Conservation (phyloP, 1,139 yeast species). For the Yamadazyma sp. region DNA sequence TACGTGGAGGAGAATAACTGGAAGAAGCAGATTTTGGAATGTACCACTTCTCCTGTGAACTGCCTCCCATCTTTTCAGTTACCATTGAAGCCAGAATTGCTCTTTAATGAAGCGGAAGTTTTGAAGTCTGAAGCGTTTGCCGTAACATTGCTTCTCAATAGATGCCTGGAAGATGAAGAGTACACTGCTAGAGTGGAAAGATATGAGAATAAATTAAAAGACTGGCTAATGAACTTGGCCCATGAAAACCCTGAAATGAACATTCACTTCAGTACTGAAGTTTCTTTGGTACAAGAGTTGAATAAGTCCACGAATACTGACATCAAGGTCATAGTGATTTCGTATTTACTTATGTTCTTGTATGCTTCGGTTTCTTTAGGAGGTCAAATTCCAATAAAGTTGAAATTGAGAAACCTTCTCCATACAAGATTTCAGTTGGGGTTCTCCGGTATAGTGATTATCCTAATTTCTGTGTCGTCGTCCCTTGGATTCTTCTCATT, state of each 20-base stretch:
- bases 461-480: slow-evolving; percentile 72
- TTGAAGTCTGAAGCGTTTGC: slow-evolving; percentile 69
- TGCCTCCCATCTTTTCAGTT: slow-evolving; percentile 91
- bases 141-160: slow-evolving; percentile 64
- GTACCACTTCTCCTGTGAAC: slow-evolving; percentile 81
- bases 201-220: slow-evolving; percentile 69
- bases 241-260: slow-evolving; percentile 52
- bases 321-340: slow-evolving; percentile 62
- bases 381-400: slow-evolving; percentile 41
- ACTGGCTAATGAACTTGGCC: slow-evolving; percentile 51
- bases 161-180: slow-evolving; percentile 28
- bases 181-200: slow-evolving; percentile 44
- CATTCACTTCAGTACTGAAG: slow-evolving; percentile 76
- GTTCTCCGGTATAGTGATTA: slow-evolving; percentile 76
- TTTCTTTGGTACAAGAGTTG: slow-evolving; percentile 79
- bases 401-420: slow-evolving; percentile 36
- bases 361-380: slow-evolving; percentile 87
- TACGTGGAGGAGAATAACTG: slow-evolving; percentile 54
- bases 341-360: slow-evolving; percentile 85
- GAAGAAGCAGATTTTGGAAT: slow-evolving; percentile 51
- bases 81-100: slow-evolving; percentile 69
- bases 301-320: slow-evolving; percentile 83
- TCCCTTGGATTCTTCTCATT: slow-evolving; percentile 81
- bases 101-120: slow-evolving; percentile 57
- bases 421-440: slow-evolving; percentile 76